Percentiles rank a stretch among this genome's conserved stretches.
phyloP scores from a whole-genome alignment of 306 rosid genomes.

The Hippophae rhamnoides region DNA sequence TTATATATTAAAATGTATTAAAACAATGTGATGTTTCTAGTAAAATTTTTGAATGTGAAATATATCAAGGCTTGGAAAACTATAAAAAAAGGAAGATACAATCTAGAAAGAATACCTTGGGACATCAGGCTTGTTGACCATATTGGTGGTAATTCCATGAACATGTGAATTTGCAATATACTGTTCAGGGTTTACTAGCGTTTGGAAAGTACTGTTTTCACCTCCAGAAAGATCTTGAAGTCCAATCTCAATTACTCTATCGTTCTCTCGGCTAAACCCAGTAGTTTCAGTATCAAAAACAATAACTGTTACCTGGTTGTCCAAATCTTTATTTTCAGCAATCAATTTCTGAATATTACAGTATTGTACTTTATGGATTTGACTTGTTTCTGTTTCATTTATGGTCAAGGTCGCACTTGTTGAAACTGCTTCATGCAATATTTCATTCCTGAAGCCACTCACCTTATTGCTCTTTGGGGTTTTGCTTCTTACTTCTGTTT shows the following conservation, averaged over 20 bases:
- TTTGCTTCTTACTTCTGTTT: constrained; percentile 44
- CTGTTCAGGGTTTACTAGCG: constrained; percentile 75
- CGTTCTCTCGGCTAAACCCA: constrained; percentile 47
- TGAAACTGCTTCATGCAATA: constrained; percentile 42
- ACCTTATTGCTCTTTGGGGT: constrained; percentile 30
- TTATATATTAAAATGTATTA: not conserved
- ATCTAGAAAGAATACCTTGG: constrained; percentile 55
- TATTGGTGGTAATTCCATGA: constrained; percentile 51
- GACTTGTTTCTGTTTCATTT: constrained; percentile 41
- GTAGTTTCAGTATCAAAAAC: constrained; percentile 77
- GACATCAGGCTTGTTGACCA: constrained; percentile 56
- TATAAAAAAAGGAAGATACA: not conserved
- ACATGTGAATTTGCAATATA: constrained; percentile 35
- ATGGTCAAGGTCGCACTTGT: constrained; percentile 35
- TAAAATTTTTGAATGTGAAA: not conserved
- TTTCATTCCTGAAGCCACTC: constrained; percentile 38
- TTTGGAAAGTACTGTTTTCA: constrained; percentile 73
- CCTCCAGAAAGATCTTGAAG: constrained; percentile 81
- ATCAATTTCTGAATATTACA: constrained; percentile 37
- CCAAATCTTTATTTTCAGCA: constrained; percentile 49
- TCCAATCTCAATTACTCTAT: constrained; percentile 67
- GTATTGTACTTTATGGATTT: constrained; percentile 37
- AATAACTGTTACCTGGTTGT: constrained; percentile 46
- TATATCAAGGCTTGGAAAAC: not conserved
- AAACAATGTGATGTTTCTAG: not conserved